phyloP scores from a whole-genome alignment of 176 grass and related monocot species.

The Eremochloa ophiuroides region DNA sequence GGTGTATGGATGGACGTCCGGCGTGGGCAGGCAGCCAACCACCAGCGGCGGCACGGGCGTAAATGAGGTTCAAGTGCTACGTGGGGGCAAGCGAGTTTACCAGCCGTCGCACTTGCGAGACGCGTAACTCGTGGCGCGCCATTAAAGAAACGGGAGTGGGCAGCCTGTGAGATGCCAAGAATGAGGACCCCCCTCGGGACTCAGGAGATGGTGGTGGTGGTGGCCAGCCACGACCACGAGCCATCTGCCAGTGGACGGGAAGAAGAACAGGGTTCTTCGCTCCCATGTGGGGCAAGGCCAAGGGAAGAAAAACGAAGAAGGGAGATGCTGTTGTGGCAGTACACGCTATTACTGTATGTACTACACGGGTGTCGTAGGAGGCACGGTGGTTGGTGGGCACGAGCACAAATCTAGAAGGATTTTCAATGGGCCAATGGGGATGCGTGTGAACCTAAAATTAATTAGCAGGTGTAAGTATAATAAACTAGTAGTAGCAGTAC shows the following conservation, averaged over 20 bases:
- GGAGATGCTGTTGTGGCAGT: too few species aligned
- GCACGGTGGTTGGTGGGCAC: background rate
- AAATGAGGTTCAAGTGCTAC: background rate
- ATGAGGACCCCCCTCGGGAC: background rate
- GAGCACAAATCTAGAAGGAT: constrained; percentile 18
- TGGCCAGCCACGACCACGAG: background rate
- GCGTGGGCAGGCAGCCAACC: constrained; percentile 14
- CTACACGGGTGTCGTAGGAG: background rate
- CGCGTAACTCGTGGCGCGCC: background rate
- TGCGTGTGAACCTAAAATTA: background rate
- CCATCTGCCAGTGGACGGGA: background rate
- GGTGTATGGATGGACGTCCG: background rate
- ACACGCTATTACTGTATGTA: too few species aligned
- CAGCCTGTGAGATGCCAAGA: constrained; percentile 19
- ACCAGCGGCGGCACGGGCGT: constrained; percentile 14
- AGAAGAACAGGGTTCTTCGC: background rate
- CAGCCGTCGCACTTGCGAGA: constrained; percentile 6
- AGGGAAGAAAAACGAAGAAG: background rate
- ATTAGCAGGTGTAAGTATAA: background rate
- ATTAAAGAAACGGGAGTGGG: background rate
- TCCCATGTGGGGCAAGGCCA: background rate
- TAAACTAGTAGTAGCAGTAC: background rate
- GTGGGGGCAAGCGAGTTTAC: background rate
- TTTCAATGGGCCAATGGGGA: constrained; percentile 2
- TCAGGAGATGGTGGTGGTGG: background rate